A percentile compares a stretch with the other conserved stretches of the same genome.
Evolutionary conservation across 2,329 filamentous ascomycete species (phyloP).

Genomic region (Xylaria multiplex): DNA sequence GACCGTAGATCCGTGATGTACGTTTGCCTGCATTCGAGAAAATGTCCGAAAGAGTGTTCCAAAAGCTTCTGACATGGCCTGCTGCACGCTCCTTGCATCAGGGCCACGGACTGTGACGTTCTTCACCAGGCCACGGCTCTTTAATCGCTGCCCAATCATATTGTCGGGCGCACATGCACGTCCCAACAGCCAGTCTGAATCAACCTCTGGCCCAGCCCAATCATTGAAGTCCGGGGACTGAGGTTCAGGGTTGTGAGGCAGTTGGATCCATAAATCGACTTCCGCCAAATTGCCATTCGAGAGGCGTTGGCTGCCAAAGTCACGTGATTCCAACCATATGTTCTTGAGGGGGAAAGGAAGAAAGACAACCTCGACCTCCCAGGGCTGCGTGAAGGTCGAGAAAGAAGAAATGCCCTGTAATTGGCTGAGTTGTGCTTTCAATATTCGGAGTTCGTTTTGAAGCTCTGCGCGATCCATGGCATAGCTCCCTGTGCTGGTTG

Average conservation of each 20-base stretch:
- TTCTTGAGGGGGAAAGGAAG: conserved; percentile 73
- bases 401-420: conserved; percentile 65
- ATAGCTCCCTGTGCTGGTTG: conserved; percentile 55
- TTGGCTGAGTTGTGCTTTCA: conserved; percentile 62
- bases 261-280: conserved; percentile 65
- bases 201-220: conserved; percentile 58
- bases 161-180: conserved; percentile 73
- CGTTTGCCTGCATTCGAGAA: conserved; percentile 49
- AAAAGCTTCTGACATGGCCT: conserved; percentile 71
- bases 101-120: conserved; percentile 69
- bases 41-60: conserved; percentile 62
- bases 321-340: conserved; percentile 62
- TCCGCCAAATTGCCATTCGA: conserved; percentile 47
- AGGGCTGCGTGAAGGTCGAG: conserved; percentile 72
- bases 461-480: conserved; percentile 58
- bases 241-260: conserved; percentile 61
- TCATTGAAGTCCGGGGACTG: conserved; percentile 60
- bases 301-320: conserved; percentile 56
- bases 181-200: conserved; percentile 72
- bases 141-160: conserved; percentile 74
- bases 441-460: conserved; percentile 59
- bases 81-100: conserved; percentile 74
- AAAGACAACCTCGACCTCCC: conserved; percentile 81
- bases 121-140: conserved; percentile 76
- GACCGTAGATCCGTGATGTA: conserved; percentile 47